Evolutionary conservation across 495 filamentous ascomycete genomes (phyloP), one percentile per base, ranked within the genome.

Genomic region (Neurospora sp.): DNA sequence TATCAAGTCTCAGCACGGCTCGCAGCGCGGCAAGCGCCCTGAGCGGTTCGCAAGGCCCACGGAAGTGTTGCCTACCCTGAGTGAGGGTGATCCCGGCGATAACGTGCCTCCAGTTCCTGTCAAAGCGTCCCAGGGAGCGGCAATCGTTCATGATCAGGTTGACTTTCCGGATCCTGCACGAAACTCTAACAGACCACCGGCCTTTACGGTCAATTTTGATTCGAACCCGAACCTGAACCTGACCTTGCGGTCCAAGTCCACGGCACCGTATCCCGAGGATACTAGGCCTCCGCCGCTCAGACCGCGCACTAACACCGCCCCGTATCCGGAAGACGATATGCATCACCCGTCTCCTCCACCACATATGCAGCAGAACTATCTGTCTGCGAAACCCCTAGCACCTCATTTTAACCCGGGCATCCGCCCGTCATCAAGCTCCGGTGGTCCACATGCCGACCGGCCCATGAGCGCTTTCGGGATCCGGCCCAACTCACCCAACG

Each of bases 1-100:
- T 39, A 98, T 99, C 84, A 95, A 94, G 81, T 97, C 94, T 2
- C 91, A 93, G 76, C 92, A 98, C 79, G 96, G 93, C 27, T 97
- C 94, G 39, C 91, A 93, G 76, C 88, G 92, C 72, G 90, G 91
- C 14, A 88, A 88, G 72, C 86, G 90, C 70, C 91, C 91, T 1
- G 90, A 91, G 12, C 85, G 91, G 73, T 88, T 92, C 76, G 35
- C 75, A 78, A 88, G 82, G 78, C 82, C 77, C 74, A 75, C 75
- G 72, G 79, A 80, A 69, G 79, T 78, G 12, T 85, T 92, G 76
- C 88, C 88, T 11, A 86, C 88, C 10, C 84, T 91, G 48, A 74
- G 66, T 42, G 82, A 83, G 74, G 75, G 74, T 12, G 75, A 72
- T 4, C 73, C 75, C 6, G 73, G 69, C 8, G 71, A 76, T n/a